phyloP scores from a whole-genome alignment of 2,329 filamentous ascomycete species.

The Intubia oerlemansii region DNA sequence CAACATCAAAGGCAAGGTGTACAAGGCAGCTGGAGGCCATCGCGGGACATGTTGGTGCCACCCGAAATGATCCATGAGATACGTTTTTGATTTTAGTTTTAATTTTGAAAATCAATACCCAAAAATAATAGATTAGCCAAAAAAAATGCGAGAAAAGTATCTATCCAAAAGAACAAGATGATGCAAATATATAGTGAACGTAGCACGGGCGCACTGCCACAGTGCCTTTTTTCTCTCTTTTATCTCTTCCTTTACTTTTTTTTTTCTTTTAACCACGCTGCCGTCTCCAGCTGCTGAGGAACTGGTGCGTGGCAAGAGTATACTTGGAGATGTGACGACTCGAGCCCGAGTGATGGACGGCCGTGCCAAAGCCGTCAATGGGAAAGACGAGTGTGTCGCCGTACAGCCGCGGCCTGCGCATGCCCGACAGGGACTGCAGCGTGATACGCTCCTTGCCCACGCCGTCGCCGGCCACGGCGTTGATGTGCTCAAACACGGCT shows the following conservation, averaged over 20 bases:
- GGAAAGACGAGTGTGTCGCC: constrained; percentile 9
- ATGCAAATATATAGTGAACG: too few relatives aligned
- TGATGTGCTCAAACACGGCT: constrained; percentile 11
- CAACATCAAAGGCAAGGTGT: too few relatives aligned
- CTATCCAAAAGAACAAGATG: too few relatives aligned
- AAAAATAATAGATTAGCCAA: too few relatives aligned
- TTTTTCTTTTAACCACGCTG: neutral
- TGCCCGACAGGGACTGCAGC: constrained; percentile 5
- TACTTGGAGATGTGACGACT: constrained; percentile 1
- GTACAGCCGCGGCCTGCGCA: constrained; percentile 7
- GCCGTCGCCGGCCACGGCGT: constrained; percentile 6
- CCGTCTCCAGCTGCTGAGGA: neutral
- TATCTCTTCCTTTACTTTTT: neutral
- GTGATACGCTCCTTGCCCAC: constrained; percentile 5
- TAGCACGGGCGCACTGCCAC: too few relatives aligned
- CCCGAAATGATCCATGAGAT: too few relatives aligned
- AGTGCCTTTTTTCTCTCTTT: neutral
- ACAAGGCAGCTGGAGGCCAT: too few relatives aligned
- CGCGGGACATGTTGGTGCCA: too few relatives aligned
- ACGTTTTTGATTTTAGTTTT: too few relatives aligned
- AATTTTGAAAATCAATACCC: too few relatives aligned
- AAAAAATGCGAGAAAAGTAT: too few relatives aligned
- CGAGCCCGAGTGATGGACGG: constrained; percentile 8
- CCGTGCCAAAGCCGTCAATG: constrained; percentile 9
- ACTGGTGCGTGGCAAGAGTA: neutral